Conservation (phyloP, 2,329 filamentous ascomycete genomes). For the Stagonosporopsis cucurbitacearum region DNA sequence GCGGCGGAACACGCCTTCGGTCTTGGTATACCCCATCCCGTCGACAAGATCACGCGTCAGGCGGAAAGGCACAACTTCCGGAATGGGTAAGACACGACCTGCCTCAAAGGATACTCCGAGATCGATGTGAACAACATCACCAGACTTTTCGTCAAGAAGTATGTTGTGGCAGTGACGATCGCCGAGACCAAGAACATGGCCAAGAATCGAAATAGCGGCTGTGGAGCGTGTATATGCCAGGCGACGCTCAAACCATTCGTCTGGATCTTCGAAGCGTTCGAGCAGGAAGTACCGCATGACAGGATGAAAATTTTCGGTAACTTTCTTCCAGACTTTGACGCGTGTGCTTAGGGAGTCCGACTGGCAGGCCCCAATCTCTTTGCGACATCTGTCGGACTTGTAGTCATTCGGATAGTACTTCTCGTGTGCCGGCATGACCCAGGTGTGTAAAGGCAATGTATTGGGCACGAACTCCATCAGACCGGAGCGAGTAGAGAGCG, state of each 20-base stretch:
- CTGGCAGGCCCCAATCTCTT: constrained; percentile 77
- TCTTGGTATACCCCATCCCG: constrained; percentile 93
- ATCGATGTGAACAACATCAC: constrained; percentile 96
- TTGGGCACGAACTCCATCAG: constrained; percentile 97
- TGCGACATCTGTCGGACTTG: constrained; percentile 76
- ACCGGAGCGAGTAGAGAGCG: constrained; percentile 81
- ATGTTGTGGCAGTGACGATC: constrained; percentile 98
- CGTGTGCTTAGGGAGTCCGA: constrained; percentile 72
- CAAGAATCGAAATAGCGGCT: constrained; percentile 92
- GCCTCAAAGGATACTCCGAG: constrained; percentile 97
- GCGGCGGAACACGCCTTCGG: constrained; percentile 94
- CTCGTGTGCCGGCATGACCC: constrained; percentile 87
- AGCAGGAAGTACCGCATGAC: constrained; percentile 98
- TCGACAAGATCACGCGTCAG: constrained; percentile 94
- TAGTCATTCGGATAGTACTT: constrained; percentile 84
- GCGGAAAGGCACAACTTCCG: constrained; percentile 94
- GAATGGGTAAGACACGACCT: constrained; percentile 91
- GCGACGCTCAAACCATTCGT: constrained; percentile 92
- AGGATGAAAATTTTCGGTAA: constrained; percentile 83
- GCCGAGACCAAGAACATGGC: constrained; percentile 88
- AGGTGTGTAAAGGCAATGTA: constrained; percentile 90
- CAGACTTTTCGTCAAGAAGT: constrained; percentile 83
- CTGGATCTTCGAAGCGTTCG: constrained; percentile 89
- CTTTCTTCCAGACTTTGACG: constrained; percentile 75
- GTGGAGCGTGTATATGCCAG: constrained; percentile 93